Evolutionary conservation across 1,284 basidiomycete genomes (phyloP).

Genomic region (Tilletia caries): DNA sequence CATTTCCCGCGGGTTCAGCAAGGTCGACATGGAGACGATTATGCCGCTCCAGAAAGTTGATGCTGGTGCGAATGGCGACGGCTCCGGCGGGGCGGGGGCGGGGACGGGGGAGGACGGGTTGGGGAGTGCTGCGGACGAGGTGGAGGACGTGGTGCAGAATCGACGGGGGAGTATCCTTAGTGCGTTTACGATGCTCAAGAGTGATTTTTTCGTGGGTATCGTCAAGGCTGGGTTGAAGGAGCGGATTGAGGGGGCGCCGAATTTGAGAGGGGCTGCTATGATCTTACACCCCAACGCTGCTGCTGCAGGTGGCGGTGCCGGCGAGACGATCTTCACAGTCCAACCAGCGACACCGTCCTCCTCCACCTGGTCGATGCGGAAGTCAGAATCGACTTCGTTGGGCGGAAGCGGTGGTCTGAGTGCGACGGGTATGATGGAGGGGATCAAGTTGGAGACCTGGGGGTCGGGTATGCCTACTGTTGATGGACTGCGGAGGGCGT

Average conservation of each 20-base stretch:
- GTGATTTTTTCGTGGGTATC: conserved; percentile 74
- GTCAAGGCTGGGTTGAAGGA: conserved; percentile 20
- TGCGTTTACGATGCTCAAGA: conserved; percentile 91
- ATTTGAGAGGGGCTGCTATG: conserved; percentile 44
- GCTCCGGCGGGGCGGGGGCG: not conserved
- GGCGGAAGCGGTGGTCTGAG: not conserved
- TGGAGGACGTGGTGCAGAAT: conserved; percentile 65
- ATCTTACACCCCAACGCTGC: conserved; percentile 30
- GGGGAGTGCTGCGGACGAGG: conserved; percentile 63
- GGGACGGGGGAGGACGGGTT: conserved; percentile 64
- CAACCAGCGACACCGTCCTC: conserved; percentile 22
- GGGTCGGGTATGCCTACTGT: conserved; percentile 52
- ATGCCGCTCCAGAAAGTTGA: conserved; percentile 69
- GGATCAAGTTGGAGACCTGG: conserved; percentile 38
- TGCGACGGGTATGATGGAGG: conserved; percentile 20
- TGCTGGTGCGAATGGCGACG: conserved; percentile 47
- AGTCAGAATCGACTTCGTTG: not conserved
- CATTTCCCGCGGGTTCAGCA: conserved; percentile 82
- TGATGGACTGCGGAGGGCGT: conserved; percentile 46
- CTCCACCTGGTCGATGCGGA: not conserved
- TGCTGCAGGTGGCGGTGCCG: not conserved
- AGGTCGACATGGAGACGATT: conserved; percentile 74
- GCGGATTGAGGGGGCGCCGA: conserved; percentile 50
- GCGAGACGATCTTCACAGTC: conserved; percentile 10
- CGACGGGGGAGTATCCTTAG: conserved; percentile 83